A percentile compares a stretch with the other conserved stretches of the same genome.
These are phyloP conservation scores for Kazachstania bromeliacearum DNA, from an alignment of 805 yeast species.

Conservation along the genomic window DNA sequence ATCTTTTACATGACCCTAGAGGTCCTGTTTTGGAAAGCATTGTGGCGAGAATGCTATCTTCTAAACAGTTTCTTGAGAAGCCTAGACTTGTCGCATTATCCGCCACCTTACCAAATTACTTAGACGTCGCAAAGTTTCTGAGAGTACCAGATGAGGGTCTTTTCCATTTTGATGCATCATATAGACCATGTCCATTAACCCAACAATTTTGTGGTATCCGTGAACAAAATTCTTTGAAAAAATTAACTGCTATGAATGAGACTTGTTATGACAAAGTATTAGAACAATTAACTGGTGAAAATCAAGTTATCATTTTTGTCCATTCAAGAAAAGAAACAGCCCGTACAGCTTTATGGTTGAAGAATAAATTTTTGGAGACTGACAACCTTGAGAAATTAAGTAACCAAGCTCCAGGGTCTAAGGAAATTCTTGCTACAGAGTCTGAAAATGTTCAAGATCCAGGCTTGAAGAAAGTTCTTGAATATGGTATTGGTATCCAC, in stretches of 20 bases:
- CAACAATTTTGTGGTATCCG: conserved; percentile 86
- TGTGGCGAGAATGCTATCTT: conserved; percentile 60
- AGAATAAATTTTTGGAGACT: conserved; percentile 49
- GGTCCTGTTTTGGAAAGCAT: conserved; percentile 91
- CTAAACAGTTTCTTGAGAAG: conserved; percentile 33
- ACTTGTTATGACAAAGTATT: conserved; percentile 76
- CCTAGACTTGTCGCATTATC: conserved; percentile 79
- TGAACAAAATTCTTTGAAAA: conserved; percentile 70
- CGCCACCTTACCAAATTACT: conserved; percentile 85
- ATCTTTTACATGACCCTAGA: conserved; percentile 83
- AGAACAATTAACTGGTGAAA: conserved; percentile 51
- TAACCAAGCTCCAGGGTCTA: conserved; percentile 43
- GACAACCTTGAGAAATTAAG: conserved; percentile 39
- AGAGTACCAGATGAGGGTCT: conserved; percentile 56
- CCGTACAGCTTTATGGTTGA: conserved; percentile 69
- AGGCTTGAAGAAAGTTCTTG: conserved; percentile 49
- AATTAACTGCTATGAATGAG: conserved; percentile 75
- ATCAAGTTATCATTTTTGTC: conserved; percentile 83
- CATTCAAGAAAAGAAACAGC: conserved; percentile 90
- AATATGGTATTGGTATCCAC: conserved; percentile 76
- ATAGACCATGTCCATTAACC: conserved; percentile 85
- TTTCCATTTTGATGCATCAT: conserved; percentile 74
- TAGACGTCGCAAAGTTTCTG: conserved; percentile 76
- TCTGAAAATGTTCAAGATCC: conserved; percentile 45
- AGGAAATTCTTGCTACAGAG: conserved; percentile 56